Conservation (phyloP, 306 rosid species). For the Parietaria judaica region DNA sequence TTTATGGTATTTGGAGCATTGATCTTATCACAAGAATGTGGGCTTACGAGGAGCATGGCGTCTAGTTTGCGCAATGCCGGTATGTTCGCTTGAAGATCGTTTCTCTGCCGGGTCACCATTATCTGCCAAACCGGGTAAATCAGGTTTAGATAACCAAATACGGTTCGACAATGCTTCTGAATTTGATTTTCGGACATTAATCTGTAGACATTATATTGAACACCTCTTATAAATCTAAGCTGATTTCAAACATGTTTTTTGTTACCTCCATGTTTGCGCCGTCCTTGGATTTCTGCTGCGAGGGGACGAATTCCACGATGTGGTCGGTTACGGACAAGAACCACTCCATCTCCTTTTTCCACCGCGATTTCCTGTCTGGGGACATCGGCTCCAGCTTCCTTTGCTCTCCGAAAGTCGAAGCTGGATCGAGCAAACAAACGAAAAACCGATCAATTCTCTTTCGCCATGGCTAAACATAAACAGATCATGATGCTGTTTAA, state of each 20-base stretch:
- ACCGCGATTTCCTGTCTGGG: constrained; percentile 51
- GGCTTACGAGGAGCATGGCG: constrained; percentile 77
- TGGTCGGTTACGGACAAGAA: constrained; percentile 83
- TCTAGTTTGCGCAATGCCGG: constrained; percentile 86
- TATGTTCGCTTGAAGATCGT: constrained; percentile 68
- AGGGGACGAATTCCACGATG: constrained; percentile 80
- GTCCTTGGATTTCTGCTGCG: constrained; percentile 53
- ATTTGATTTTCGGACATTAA: too few relatives aligned
- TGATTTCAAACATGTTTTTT: background rate
- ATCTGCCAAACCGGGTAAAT: constrained; percentile 35
- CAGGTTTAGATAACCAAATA: background rate
- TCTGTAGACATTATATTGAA: too few relatives aligned
- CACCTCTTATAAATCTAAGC: too few relatives aligned
- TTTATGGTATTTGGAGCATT: background rate
- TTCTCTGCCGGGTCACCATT: constrained; percentile 85
- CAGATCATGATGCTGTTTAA: background rate
- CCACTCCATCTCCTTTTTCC: constrained; percentile 89
- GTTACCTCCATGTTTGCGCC: constrained; percentile 79
- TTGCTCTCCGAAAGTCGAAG: constrained; percentile 84
- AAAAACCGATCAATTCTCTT: background rate
- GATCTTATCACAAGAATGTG: background rate
- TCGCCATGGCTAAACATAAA: too few relatives aligned
- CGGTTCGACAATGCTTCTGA: too few relatives aligned
- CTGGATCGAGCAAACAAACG: constrained; percentile 29
- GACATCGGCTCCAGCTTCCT: constrained; percentile 68